These are phyloP conservation scores for Kickxella alabastrina DNA, from an alignment of 192 early-diverging fungal genomes.

Conservation along the genomic window DNA sequence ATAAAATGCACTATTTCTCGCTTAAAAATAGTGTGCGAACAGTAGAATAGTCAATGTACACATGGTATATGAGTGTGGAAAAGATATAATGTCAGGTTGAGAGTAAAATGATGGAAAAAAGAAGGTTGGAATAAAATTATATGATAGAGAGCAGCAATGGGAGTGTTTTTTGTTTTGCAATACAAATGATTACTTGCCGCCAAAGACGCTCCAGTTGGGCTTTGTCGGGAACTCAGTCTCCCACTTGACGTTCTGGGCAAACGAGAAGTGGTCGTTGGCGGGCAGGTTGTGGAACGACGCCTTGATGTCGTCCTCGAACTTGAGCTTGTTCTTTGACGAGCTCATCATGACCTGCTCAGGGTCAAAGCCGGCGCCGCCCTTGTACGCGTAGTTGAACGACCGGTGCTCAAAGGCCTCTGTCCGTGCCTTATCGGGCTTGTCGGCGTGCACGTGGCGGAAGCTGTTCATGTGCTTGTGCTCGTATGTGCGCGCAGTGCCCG, in stretches of 20 bases:
- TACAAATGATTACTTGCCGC: conserved; percentile 40
- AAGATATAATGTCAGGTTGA: not conserved
- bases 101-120: not conserved
- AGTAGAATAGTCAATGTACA: no score
- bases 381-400: conserved; percentile 55
- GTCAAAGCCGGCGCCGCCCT: conserved; percentile 50
- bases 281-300: conserved; percentile 54
- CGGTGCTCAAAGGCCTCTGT: conserved; percentile 54
- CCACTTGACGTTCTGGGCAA: conserved; percentile 53
- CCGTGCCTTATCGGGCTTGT: conserved; percentile 52
- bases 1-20: no score
- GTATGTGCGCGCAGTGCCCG: conserved; percentile 49
- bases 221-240: conserved; percentile 51
- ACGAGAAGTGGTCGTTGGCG: conserved; percentile 50
- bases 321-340: conserved; percentile 51
- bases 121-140: not conserved
- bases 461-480: conserved; percentile 58
- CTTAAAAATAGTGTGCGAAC: no score
- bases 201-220: conserved; percentile 53
- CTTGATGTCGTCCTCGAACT: conserved; percentile 55
- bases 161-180: no score
- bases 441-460: conserved; percentile 47
- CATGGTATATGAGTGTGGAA: no score
- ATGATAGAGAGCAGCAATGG: not conserved
- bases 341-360: conserved; percentile 53